Evolutionary conservation across 192 early-diverging fungal genomes (phyloP).

Genomic region (Geosiphon pyriformis): DNA sequence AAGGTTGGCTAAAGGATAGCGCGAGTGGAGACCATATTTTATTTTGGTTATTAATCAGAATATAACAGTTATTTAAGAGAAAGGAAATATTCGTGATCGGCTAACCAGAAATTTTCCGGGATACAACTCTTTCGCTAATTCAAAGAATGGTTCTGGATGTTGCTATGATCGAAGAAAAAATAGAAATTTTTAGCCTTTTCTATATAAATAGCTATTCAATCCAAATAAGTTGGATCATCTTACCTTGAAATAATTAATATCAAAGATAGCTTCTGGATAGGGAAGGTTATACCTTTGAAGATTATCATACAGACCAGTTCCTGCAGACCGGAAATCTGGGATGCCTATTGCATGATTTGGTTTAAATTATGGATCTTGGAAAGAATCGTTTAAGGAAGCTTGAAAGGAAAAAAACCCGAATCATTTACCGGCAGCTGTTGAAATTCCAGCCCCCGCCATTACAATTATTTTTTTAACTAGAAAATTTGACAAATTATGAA

Average conservation of each 20-base stretch:
- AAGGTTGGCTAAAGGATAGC: constrained; percentile 58
- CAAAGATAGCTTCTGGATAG: constrained; percentile 93
- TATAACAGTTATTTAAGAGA: no score
- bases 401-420: background rate
- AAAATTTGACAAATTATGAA: background rate
- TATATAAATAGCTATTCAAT: constrained; percentile 11
- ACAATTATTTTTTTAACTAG: constrained; percentile 72
- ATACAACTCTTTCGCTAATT: constrained; percentile 84
- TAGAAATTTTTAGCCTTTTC: constrained; percentile 17
- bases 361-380: background rate
- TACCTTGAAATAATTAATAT: constrained; percentile 81
- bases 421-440: constrained; percentile 55
- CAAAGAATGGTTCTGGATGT: constrained; percentile 84
- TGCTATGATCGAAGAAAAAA: constrained; percentile 29
- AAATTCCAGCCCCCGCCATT: constrained; percentile 91
- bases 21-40: no score
- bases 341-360: constrained; percentile 48
- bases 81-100: background rate
- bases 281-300: constrained; percentile 85
- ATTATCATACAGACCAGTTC: constrained; percentile 90
- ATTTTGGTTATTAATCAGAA: no score
- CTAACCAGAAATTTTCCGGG: constrained; percentile 62
- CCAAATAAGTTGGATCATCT: constrained; percentile 4
- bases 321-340: constrained; percentile 89
- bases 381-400: background rate